Conservation (phyloP, 192 early-diverging fungal species). For the Backusella circina region DNA sequence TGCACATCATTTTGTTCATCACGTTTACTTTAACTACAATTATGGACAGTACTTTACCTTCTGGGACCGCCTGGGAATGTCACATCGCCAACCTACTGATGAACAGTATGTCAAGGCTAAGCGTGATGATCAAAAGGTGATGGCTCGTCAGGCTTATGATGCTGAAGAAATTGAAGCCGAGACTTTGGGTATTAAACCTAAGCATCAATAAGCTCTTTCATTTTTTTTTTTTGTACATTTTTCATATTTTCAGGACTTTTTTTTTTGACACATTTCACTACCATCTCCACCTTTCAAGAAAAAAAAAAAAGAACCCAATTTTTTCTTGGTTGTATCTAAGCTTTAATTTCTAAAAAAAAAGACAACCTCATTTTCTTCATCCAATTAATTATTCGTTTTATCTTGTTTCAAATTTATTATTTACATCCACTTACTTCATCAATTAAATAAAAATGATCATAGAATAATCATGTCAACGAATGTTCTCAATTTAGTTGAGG, state of each 20-base stretch:
- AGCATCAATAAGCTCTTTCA: background rate
- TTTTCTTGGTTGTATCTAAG: too few species aligned
- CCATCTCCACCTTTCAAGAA: background rate
- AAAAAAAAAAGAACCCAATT: too few species aligned
- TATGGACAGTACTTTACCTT: conserved; percentile 98
- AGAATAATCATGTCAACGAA: too few species aligned
- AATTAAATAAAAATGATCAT: too few species aligned
- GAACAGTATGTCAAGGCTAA: conserved; percentile 61
- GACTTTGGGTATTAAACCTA: background rate
- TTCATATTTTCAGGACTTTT: background rate
- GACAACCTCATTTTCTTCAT: too few species aligned
- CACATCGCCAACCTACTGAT: conserved; percentile 63
- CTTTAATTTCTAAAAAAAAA: too few species aligned
- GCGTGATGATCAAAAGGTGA: conserved; percentile 59
- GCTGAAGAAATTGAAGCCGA: conserved; percentile 53
- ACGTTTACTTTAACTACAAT: conserved; percentile 99
- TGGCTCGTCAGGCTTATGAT: conserved; percentile 59
- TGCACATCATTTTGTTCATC: conserved; percentile 97
- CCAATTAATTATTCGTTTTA: too few species aligned
- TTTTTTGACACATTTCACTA: background rate
- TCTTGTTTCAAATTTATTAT: too few species aligned
- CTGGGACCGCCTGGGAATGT: conserved; percentile 78
- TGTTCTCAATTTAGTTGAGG: too few species aligned
- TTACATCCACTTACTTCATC: too few species aligned
- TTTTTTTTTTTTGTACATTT: background rate